Evolutionary conservation across 129 eudicot species (phyloP).

Genomic region (Escallonia herrerae): DNA sequence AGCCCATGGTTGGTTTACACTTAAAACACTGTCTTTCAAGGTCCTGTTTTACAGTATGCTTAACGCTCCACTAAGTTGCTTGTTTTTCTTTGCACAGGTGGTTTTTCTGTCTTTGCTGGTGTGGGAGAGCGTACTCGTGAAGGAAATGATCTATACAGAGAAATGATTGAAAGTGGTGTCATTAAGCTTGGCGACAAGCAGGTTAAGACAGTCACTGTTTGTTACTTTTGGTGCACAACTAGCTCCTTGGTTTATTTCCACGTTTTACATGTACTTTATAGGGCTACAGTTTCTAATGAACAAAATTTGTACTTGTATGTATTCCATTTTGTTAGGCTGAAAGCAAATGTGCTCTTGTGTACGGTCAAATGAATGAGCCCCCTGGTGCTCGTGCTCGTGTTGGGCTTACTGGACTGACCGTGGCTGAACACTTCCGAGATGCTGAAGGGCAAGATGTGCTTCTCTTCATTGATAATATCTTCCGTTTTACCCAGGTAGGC

Average conservation of each 20-base stretch:
- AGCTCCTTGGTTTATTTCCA: neutral
- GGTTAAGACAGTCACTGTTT: conserved; percentile 12
- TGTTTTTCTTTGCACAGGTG: conserved; percentile 37
- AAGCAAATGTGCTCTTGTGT: conserved; percentile 98
- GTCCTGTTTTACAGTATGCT: neutral
- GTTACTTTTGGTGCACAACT: neutral
- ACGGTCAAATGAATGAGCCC: conserved; percentile 99
- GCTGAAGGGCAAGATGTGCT: conserved; percentile 99
- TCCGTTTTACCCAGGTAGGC: conserved; percentile 90
- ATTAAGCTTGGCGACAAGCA: conserved; percentile 67
- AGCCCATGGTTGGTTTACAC: conserved; percentile 43
- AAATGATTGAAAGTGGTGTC: conserved; percentile 77
- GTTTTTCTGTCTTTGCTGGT: conserved; percentile 80
- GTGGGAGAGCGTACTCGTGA: conserved; percentile 74
- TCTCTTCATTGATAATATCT: conserved; percentile 95
- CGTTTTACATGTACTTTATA: neutral
- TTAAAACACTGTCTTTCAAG: neutral
- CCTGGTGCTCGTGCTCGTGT: conserved; percentile 99
- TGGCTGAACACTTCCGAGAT: conserved; percentile 98
- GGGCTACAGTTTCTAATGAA: neutral
- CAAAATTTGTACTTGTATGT: neutral
- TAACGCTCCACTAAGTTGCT: neutral
- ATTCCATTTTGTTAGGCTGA: conserved; percentile 42
- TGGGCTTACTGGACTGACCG: conserved; percentile 97
- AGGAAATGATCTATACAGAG: conserved; percentile 65